phyloP scores from a whole-genome alignment of 225 moss, liverwort and hornwort species.

The Straminergon stramineum region DNA sequence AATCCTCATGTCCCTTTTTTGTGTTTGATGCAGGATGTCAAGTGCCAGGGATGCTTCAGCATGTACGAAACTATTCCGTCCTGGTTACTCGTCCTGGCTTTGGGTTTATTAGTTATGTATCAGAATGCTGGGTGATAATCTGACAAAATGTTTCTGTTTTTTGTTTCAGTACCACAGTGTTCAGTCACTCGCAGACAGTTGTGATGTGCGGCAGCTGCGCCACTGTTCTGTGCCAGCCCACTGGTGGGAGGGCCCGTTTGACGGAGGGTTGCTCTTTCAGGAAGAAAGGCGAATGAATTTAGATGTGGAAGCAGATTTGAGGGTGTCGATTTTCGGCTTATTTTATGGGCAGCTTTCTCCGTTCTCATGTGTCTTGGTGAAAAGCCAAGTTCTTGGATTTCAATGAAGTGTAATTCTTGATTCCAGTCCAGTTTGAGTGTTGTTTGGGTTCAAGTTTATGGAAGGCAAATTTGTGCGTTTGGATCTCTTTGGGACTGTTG shows the following conservation, averaged over 20 bases:
- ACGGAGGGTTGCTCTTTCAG: slow-evolving; percentile 86
- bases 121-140: neutral
- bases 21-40: slow-evolving; percentile 32
- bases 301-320: neutral
- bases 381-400: slow-evolving; percentile 12
- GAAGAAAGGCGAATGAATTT: slow-evolving; percentile 60
- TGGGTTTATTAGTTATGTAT: neutral
- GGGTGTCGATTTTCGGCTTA: neutral
- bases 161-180: slow-evolving; percentile 68
- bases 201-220: slow-evolving; percentile 57
- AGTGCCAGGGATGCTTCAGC: slow-evolving; percentile 61
- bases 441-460: neutral
- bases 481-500: neutral
- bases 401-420: slow-evolving; percentile 14
- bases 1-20: neutral
- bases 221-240: slow-evolving; percentile 70
- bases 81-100: neutral
- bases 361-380: slow-evolving; percentile 3
- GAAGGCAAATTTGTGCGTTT: neutral
- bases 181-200: slow-evolving; percentile 83
- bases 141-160: neutral
- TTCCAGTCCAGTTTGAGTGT: neutral
- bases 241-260: slow-evolving; percentile 67
- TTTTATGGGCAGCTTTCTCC: neutral
- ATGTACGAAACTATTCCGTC: slow-evolving; percentile 25